Percentiles rank a stretch among this genome's conserved stretches.
Evolutionary conservation across 768 basidiomycete genomes (phyloP).

Genomic region (Pleurotus djamor): DNA sequence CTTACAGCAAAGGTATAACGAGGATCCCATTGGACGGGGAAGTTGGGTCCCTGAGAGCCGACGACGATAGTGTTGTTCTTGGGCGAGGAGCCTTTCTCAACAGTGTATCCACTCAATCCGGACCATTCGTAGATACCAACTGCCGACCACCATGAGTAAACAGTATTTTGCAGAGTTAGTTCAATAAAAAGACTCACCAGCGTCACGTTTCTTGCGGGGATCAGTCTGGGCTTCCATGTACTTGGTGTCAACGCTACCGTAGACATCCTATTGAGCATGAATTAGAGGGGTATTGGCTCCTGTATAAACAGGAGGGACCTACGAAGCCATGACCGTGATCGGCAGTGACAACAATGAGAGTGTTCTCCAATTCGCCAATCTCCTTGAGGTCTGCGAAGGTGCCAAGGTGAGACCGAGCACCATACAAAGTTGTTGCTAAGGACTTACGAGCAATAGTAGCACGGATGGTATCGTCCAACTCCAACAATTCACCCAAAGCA

Average conservation of each 20-base stretch:
- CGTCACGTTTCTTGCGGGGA: slow-evolving; percentile 19
- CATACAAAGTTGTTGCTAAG: too few relatives aligned
- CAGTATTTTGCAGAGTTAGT: background rate
- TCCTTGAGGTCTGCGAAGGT: slow-evolving; percentile 31
- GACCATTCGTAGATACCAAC: slow-evolving; percentile 36
- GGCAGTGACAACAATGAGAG: slow-evolving; percentile 42
- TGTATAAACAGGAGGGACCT: slow-evolving; percentile 9
- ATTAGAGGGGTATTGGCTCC: too few relatives aligned
- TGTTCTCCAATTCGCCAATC: slow-evolving; percentile 39
- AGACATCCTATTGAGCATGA: slow-evolving; percentile 31
- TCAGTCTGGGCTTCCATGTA: slow-evolving; percentile 18
- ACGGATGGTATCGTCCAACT: slow-evolving; percentile 42
- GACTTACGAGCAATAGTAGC: slow-evolving; percentile 36
- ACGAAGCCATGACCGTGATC: slow-evolving; percentile 48
- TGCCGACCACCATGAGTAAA: slow-evolving; percentile 2
- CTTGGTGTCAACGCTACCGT: slow-evolving; percentile 22
- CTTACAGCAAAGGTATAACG: slow-evolving; percentile 36
- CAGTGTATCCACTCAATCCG: slow-evolving; percentile 39
- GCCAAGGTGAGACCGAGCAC: too few relatives aligned
- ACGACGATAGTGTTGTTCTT: slow-evolving; percentile 35
- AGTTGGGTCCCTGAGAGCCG: slow-evolving; percentile 37
- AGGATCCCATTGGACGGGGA: slow-evolving; percentile 45
- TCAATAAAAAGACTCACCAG: slow-evolving; percentile 8
- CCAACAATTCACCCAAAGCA: slow-evolving; percentile 43
- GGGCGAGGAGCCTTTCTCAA: slow-evolving; percentile 31